Conservation (phyloP, 768 basidiomycete species). For the Leccinum arenicola region DNA sequence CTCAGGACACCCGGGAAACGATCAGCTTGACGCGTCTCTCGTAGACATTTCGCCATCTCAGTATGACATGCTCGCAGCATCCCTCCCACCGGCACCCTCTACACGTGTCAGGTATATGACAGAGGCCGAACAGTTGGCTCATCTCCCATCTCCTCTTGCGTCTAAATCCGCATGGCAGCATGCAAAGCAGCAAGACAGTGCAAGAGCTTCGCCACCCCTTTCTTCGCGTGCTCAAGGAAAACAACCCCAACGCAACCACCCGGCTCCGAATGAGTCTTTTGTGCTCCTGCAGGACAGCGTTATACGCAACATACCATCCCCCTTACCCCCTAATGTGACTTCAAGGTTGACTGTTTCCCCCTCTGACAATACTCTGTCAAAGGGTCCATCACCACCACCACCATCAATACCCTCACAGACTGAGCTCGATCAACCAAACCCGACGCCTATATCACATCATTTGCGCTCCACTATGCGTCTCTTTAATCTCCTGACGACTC, state of each 20-base stretch:
- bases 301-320: slow-evolving; percentile 64
- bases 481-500: slow-evolving; percentile 72
- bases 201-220: slow-evolving; percentile 35
- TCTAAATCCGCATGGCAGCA: slow-evolving; percentile 65
- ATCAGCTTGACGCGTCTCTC: slow-evolving; percentile 85
- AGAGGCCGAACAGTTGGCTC: slow-evolving; percentile 45
- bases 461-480: slow-evolving; percentile 71
- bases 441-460: slow-evolving; percentile 76
- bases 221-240: slow-evolving; percentile 60
- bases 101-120: slow-evolving; percentile 36
- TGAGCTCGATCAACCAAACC: slow-evolving; percentile 55
- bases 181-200: slow-evolving; percentile 41
- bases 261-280: slow-evolving; percentile 82
- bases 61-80: slow-evolving; percentile 80
- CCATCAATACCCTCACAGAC: slow-evolving; percentile 34
- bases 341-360: slow-evolving; percentile 43
- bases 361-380: slow-evolving; percentile 31
- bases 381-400: slow-evolving; percentile 24
- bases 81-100: slow-evolving; percentile 55
- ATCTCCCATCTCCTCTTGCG: slow-evolving; percentile 46
- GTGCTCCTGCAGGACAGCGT: slow-evolving; percentile 86
- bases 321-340: slow-evolving; percentile 40
- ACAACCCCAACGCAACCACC: slow-evolving; percentile 51
- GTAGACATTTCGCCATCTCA: slow-evolving; percentile 82
- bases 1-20: slow-evolving; percentile 9